Conservation (phyloP, 208 protist genomes). For the Novymonas esmeraldas region DNA sequence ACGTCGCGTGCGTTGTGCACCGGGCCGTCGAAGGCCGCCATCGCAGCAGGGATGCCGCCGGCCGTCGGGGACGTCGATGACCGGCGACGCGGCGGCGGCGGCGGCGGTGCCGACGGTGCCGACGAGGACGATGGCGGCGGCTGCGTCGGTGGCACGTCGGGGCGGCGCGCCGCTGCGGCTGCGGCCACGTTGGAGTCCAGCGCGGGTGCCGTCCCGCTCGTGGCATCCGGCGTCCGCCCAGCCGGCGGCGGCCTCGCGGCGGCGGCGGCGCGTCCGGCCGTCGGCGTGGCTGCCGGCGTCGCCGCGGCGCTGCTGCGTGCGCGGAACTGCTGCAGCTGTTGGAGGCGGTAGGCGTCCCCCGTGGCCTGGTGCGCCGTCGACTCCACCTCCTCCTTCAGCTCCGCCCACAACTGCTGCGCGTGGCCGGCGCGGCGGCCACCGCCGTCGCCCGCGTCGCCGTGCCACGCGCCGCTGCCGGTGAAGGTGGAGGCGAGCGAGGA, state of each 20-base stretch:
- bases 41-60: slow-evolving; percentile 16
- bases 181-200: background rate
- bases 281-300: background rate
- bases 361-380: slow-evolving; percentile 49
- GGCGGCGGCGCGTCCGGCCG: background rate
- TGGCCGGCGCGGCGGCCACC: slow-evolving; percentile 24
- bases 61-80: slow-evolving; percentile 9
- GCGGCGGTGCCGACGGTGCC: background rate
- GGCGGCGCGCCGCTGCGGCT: background rate
- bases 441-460: background rate
- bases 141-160: background rate
- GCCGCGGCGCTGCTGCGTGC: slow-evolving; percentile 5
- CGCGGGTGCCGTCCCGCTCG: background rate
- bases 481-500: slow-evolving; percentile 14
- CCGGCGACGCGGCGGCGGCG: slow-evolving; percentile 9
- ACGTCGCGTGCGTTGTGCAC: slow-evolving; percentile 40
- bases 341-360: slow-evolving; percentile 72
- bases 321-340: slow-evolving; percentile 70
- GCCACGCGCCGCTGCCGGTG: background rate
- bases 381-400: slow-evolving; percentile 72
- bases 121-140: background rate
- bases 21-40: slow-evolving; percentile 22
- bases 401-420: slow-evolving; percentile 52
- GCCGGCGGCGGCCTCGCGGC: background rate
- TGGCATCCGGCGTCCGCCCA: background rate